Evolutionary conservation across 2,329 filamentous ascomycete species (phyloP).

Genomic region (Aspergillus tubingensis): DNA sequence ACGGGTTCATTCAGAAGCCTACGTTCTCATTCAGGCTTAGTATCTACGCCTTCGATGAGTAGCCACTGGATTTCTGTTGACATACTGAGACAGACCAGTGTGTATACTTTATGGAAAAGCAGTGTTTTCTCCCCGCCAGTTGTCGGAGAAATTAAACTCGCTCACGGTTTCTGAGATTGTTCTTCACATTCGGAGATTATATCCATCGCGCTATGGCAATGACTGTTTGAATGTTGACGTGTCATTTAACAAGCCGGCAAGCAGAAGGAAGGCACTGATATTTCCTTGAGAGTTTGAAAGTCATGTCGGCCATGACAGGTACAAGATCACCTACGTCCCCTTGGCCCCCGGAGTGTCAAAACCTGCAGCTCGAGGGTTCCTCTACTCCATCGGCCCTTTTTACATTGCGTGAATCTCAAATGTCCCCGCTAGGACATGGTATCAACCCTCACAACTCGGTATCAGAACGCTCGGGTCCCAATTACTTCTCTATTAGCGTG

Average conservation of each 20-base stretch:
- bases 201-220: constrained; percentile 21
- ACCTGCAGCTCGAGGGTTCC: constrained; percentile 21
- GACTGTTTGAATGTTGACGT: constrained; percentile 12
- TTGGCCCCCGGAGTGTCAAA: constrained; percentile 32
- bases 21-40: not conserved
- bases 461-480: constrained; percentile 62
- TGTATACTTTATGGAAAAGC: not conserved
- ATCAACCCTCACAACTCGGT: constrained; percentile 19
- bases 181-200: not conserved
- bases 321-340: constrained; percentile 37
- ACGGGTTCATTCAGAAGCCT: not conserved
- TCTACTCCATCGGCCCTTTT: constrained; percentile 23
- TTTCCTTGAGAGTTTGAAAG: constrained; percentile 14
- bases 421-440: constrained; percentile 26
- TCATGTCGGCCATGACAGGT: constrained; percentile 35
- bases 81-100: not conserved
- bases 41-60: not conserved
- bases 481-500: constrained; percentile 80
- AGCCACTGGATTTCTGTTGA: not conserved
- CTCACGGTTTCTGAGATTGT: not conserved
- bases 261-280: constrained; percentile 7
- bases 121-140: not conserved
- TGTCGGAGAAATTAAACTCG: not conserved
- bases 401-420: constrained; percentile 22
- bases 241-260: constrained; percentile 9